These are phyloP conservation scores for Hydnum rufescens DNA, from an alignment of 768 basidiomycete genomes.

Conservation along the genomic window DNA sequence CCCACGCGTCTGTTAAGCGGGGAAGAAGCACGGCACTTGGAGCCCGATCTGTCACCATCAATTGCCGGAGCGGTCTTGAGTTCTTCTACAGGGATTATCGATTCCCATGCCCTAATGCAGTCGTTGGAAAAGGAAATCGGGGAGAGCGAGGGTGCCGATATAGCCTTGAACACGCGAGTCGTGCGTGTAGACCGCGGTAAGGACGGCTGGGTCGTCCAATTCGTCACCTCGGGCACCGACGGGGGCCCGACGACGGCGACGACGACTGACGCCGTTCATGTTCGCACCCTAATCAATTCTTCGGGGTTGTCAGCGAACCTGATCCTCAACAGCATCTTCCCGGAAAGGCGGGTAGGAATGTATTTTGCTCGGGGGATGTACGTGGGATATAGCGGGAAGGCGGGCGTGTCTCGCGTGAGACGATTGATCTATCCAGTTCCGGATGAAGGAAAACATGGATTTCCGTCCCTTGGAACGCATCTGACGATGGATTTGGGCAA, in stretches of 20 bases:
- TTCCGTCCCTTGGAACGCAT: conserved; percentile 83
- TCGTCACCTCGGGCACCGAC: conserved; percentile 19
- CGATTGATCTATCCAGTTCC: conserved; percentile 90
- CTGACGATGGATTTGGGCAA: conserved; percentile 72
- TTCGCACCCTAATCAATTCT: conserved; percentile 63
- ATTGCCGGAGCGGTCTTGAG: conserved; percentile 62
- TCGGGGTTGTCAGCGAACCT: conserved; percentile 55
- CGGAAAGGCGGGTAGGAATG: conserved; percentile 42
- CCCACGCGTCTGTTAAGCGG: conserved; percentile 51
- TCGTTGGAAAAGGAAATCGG: conserved; percentile 64
- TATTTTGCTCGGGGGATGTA: conserved; percentile 77
- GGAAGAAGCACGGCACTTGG: conserved; percentile 46
- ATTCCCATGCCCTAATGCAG: conserved; percentile 70
- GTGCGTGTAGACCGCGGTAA: conserved; percentile 62
- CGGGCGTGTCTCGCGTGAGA: conserved; percentile 42
- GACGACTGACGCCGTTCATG: conserved; percentile 39
- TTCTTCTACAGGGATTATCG: conserved; percentile 76
- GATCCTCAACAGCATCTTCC: conserved; percentile 49
- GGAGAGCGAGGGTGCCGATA: conserved; percentile 44
- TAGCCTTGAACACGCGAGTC: conserved; percentile 62
- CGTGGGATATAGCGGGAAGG: conserved; percentile 57
- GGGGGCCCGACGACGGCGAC: conserved; percentile 18
- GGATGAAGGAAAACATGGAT: conserved; percentile 20
- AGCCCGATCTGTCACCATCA: conserved; percentile 59
- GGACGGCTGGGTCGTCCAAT: conserved; percentile 79